Evolutionary conservation across 106 monocot species (phyloP), one percentile per base, ranked within the genome.

Genomic region (Apostasia ramifera): DNA sequence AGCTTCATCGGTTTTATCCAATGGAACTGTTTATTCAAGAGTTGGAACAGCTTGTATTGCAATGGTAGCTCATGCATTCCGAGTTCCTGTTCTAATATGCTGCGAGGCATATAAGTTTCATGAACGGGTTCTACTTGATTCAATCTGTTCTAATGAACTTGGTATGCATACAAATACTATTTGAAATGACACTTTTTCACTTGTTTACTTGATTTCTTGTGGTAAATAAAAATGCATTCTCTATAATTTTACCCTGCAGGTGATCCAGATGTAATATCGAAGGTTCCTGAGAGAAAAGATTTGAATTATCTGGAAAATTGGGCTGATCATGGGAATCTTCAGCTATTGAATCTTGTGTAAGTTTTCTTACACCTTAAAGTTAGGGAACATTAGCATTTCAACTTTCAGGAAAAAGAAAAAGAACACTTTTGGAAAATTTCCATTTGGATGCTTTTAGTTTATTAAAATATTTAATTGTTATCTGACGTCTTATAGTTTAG

Each of bases 101-200:
- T 98, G 97, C 72, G 92, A 98, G 83, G 92, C 97, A 59, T 98
- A 98, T 80, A 98, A 93, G 59, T 98, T 98, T 80, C 83, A 98
- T 76, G 93, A 93, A 62, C 84, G 97, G 52, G 92, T 92, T 46
- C 97, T 90, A 74, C 89, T 98, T 69, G 97, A 98, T 85, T 98
- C 92, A 46, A 98, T 98, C 68, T 98, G 97, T 74, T 89, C 85
- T 39, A 98, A 92, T 76, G 97, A 98, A 74, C 84, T 98, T 70
- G 97, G 97, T 98, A 86, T 47, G 66, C 39, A 5, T 77, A 0
- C 50, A 41, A 6, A 54, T 69, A 59, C 41, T 45, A 46, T 2
- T 52, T 44, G 42, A 15, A 44, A 59, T 10, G 12, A 9, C 4
- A 10, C 44, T 75, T n/a, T 14, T 69, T 13, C 3, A 53, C 41